phyloP scores from a whole-genome alignment of 2,329 filamentous ascomycete genomes.

The Venturia carpophila region DNA sequence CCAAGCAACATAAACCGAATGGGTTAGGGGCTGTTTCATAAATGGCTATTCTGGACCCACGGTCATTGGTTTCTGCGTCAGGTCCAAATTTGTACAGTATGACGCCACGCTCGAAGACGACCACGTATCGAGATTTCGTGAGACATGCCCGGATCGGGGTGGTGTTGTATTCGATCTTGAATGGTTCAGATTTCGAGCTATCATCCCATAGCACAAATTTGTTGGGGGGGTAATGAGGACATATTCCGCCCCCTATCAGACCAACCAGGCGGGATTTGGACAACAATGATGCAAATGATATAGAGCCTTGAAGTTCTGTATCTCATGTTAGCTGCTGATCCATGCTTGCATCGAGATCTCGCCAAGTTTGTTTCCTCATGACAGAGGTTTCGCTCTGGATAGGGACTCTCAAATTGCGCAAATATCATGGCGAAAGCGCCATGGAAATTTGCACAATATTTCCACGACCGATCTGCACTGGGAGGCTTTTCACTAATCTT shows the following conservation, averaged over 20 bases:
- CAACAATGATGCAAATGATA: constrained; percentile 79
- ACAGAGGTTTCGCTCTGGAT: too few relatives aligned
- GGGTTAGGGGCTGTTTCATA: constrained; percentile 86
- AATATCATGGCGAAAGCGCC: too few relatives aligned
- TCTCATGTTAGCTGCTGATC: constrained; percentile 21
- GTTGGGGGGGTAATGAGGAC: constrained; percentile 78
- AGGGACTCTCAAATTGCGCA: too few relatives aligned
- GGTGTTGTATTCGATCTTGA: constrained; percentile 71
- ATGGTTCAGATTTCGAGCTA: constrained; percentile 63
- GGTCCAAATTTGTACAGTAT: constrained; percentile 73
- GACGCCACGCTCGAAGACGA: constrained; percentile 74
- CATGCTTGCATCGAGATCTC: neutral
- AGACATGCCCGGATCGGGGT: constrained; percentile 74
- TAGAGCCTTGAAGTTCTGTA: constrained; percentile 50
- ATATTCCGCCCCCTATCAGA: constrained; percentile 78
- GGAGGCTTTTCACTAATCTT: neutral
- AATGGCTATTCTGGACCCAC: constrained; percentile 44
- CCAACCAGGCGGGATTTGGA: constrained; percentile 80
- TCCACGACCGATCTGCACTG: too few relatives aligned
- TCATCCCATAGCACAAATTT: constrained; percentile 95
- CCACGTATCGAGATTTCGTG: constrained; percentile 65
- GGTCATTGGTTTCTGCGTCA: constrained; percentile 50
- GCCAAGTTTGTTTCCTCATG: constrained; percentile 25
- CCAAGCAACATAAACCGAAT: constrained; percentile 70
- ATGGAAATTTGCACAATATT: too few relatives aligned